Percentiles rank a stretch among this genome's conserved stretches.
These are phyloP conservation scores for Themeda triandra DNA, from an alignment of 176 grass and related monocot species.

Conservation along the genomic window DNA sequence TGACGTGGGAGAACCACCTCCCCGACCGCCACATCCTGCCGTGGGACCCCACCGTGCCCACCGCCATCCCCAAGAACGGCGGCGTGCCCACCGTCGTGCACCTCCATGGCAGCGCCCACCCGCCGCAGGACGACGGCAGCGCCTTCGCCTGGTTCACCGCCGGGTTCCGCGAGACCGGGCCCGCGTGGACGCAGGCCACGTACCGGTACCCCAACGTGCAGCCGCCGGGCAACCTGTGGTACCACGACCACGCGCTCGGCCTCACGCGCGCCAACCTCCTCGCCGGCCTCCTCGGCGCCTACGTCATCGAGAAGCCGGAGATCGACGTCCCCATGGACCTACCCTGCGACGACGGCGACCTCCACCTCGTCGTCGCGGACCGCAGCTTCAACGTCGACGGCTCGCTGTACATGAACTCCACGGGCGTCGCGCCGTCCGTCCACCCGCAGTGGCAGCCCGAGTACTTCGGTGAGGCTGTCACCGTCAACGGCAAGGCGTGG, in stretches of 20 bases:
- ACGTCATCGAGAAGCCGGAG: conserved; percentile 49
- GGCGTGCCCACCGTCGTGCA: conserved; percentile 78
- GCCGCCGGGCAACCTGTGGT: conserved; percentile 52
- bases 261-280: conserved; percentile 74
- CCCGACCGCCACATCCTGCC: conserved; percentile 50
- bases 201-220: conserved; percentile 66
- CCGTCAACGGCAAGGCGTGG: conserved; percentile 77
- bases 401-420: conserved; percentile 65
- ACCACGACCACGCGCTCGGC: conserved; percentile 77
- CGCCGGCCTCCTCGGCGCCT: conserved; percentile 68
- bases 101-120: conserved; percentile 62
- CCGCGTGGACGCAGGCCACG: conserved; percentile 43
- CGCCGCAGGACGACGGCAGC: conserved; percentile 52
- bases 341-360: conserved; percentile 37
- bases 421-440: conserved; percentile 34
- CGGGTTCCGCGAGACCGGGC: conserved; percentile 34
- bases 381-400: conserved; percentile 69
- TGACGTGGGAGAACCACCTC: too few species aligned
- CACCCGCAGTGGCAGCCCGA: conserved; percentile 74
- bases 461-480: conserved; percentile 70
- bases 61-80: conserved; percentile 35
- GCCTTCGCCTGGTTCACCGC: conserved; percentile 73
- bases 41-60: conserved; percentile 59
- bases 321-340: conserved; percentile 44
- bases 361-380: conserved; percentile 67